These are phyloP conservation scores for Coprinopsis sp. DNA, from an alignment of 768 basidiomycete genomes.

Conservation along the genomic window DNA sequence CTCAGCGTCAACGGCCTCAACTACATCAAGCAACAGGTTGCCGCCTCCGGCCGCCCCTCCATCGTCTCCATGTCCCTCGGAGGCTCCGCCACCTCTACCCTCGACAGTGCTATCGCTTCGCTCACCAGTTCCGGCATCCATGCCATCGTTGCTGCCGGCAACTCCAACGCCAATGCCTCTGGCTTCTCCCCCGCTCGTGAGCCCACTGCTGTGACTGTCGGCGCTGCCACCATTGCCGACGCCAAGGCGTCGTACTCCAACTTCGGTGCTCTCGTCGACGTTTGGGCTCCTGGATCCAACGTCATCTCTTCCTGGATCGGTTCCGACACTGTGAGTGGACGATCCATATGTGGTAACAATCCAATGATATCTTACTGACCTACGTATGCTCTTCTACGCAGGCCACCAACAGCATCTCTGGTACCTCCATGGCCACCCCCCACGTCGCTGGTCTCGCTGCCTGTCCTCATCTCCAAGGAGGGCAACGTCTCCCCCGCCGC, in stretches of 20 bases:
- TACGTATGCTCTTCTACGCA: constrained; percentile 4
- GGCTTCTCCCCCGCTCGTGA: constrained; percentile 28
- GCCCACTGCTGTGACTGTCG: constrained; percentile 29
- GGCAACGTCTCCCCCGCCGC: constrained; percentile 30
- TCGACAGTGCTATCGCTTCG: constrained; percentile 28
- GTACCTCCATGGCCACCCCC: constrained; percentile 29
- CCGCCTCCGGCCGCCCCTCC: constrained; percentile 19
- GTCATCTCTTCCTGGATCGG: constrained; percentile 23
- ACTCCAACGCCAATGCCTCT: constrained; percentile 22
- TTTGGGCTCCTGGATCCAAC: constrained; percentile 30
- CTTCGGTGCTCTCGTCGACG: constrained; percentile 29
- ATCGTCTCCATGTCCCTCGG: constrained; percentile 32
- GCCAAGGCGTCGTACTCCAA: constrained; percentile 31
- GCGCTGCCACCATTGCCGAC: constrained; percentile 27
- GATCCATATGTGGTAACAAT: background rate
- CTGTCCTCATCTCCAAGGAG: constrained; percentile 26
- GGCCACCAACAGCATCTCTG: constrained; percentile 21
- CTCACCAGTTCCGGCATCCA: constrained; percentile 20
- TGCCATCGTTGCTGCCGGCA: constrained; percentile 29
- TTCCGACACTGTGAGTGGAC: constrained; percentile 17
- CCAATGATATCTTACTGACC: too few species aligned
- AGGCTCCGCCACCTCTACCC: constrained; percentile 18
- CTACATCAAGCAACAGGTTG: constrained; percentile 20
- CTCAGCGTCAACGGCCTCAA: constrained; percentile 23
- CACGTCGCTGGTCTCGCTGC: constrained; percentile 37